Evolutionary conservation across 177 flowering plant genomes (phyloP), one percentile per base, ranked within the genome.

Genomic region (Tripterygium wilfordii): DNA sequence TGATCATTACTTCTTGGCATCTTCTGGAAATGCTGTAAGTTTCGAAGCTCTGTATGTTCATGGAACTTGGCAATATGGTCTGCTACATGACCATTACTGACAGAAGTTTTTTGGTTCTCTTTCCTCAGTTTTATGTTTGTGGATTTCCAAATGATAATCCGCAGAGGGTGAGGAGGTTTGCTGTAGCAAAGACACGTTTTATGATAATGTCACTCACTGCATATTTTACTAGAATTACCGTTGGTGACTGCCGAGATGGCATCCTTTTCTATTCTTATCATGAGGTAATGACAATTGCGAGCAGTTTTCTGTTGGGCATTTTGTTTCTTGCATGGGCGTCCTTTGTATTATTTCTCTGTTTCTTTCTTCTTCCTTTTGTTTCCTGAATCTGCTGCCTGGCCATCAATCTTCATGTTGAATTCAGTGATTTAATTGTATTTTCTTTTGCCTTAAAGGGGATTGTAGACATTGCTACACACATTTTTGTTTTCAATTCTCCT

Each of bases 191-290:
- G 68, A 86, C 98, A 36, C 88, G 96, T 24, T 86, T 80, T 60
- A 70, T 76, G 66, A 77, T 88, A 36, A 71, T 71, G 38, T 77
- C 87, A 41, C 65, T 92, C 78, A 72, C 87, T 45, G 50, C 96
- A 29, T 69, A 77, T 37, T 67, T 62, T 61, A 80, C 78, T 43
- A 79, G 84, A 70, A 92, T 88, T 66, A 96, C 87, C 48, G 96
- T 92, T 60, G 96, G 96, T 51, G 98, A 92, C 71, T 84, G 96
- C 63, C 94, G 98, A 35, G 98, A 92, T 82, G 99, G 98, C 20
- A 56, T 92, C 57, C 88, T 92, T 63, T 81, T 84, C 62, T 92
- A 75, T 64, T 65, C 88, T 14, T 88, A 82, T 57, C 75, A 79
- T 40, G 98, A 88, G 92, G 96, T 88, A 62, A 49, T 60, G 51